phyloP scores from a whole-genome alignment of 2,329 filamentous ascomycete species.

The Trematosphaeria pertusa region DNA sequence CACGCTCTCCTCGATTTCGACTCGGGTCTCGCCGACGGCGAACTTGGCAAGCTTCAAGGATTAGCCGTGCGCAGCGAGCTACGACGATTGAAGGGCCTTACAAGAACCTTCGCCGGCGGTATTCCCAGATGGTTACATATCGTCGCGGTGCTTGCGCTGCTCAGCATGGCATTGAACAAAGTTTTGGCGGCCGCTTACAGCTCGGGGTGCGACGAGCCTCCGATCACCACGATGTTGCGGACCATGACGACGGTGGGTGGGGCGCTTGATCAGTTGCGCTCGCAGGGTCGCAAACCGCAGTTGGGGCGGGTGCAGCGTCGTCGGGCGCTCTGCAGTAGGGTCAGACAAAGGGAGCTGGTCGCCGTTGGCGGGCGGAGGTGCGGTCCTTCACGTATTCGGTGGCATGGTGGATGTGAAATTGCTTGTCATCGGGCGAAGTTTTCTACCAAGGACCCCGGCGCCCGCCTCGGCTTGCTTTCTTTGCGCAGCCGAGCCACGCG shows the following conservation, averaged over 20 bases:
- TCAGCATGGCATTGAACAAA: constrained; percentile 20
- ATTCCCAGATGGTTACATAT: constrained; percentile 91
- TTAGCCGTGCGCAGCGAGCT: neutral
- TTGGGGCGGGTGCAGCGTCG: constrained; percentile 13
- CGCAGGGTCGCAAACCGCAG: neutral
- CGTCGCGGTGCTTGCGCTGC: too few relatives aligned
- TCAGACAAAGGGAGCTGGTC: constrained; percentile 14
- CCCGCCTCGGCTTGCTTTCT: constrained; percentile 21
- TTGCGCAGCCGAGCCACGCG: constrained; percentile 28
- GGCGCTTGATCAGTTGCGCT: constrained; percentile 10
- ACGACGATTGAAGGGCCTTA: constrained; percentile 1
- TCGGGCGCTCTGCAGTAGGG: neutral
- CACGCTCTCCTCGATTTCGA: constrained; percentile 95
- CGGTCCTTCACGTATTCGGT: constrained; percentile 39
- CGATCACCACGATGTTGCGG: constrained; percentile 91
- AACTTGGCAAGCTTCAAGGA: constrained; percentile 76
- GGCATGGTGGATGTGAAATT: constrained; percentile 41
- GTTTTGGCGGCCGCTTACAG: too few relatives aligned
- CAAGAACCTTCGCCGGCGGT: constrained; percentile 78
- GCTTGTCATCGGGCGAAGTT: constrained; percentile 28
- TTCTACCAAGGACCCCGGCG: constrained; percentile 24
- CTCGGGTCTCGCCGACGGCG: constrained; percentile 90
- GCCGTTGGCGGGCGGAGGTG: constrained; percentile 29
- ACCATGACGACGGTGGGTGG: constrained; percentile 69
- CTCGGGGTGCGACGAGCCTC: constrained; percentile 89